A percentile compares a stretch with the other conserved stretches of the same genome.
Evolutionary conservation across 2,329 filamentous ascomycete species (phyloP).

Genomic region (Davidsoniella virescens): DNA sequence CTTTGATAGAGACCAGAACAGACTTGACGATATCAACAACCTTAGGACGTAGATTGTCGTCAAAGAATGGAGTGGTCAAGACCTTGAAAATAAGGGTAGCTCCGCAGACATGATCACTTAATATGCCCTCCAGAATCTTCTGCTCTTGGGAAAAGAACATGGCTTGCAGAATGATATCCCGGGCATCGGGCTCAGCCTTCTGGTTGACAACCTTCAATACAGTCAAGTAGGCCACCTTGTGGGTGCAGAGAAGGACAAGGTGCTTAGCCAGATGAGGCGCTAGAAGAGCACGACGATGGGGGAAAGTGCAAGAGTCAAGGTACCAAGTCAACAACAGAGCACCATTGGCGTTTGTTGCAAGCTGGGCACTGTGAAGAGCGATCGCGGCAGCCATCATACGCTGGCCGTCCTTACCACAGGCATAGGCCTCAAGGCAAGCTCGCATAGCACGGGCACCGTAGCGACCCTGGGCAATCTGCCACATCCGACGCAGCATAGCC

Average conservation of each 20-base stretch:
- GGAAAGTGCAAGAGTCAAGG: slow-evolving; percentile 93
- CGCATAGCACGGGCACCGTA: slow-evolving; percentile 94
- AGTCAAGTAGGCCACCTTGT: slow-evolving; percentile 95
- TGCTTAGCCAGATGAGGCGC: slow-evolving; percentile 85
- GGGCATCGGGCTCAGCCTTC: slow-evolving; percentile 80
- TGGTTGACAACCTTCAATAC: slow-evolving; percentile 98
- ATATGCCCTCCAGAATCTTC: slow-evolving; percentile 72
- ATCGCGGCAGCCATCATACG: slow-evolving; percentile 87
- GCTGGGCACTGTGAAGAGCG: slow-evolving; percentile 88
- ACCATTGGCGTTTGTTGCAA: slow-evolving; percentile 91
- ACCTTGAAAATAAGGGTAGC: slow-evolving; percentile 98
- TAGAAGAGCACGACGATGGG: slow-evolving; percentile 74
- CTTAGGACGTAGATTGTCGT: slow-evolving; percentile 73
- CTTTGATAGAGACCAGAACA: slow-evolving; percentile 78
- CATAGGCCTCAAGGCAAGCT: slow-evolving; percentile 89
- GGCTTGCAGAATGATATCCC: slow-evolving; percentile 76
- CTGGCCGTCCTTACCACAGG: slow-evolving; percentile 88
- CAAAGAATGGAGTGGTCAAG: slow-evolving; percentile 90
- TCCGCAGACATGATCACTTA: slow-evolving; percentile 80
- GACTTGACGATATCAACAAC: slow-evolving; percentile 86
- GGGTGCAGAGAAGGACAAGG: slow-evolving; percentile 87
- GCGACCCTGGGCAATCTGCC: slow-evolving; percentile 82
- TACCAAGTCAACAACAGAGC: slow-evolving; percentile 93
- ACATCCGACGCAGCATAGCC: slow-evolving; percentile 85
- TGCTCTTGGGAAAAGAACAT: slow-evolving; percentile 86